phyloP scores from a whole-genome alignment of 176 grass and related monocot species.

The Triticum timopheevii region DNA sequence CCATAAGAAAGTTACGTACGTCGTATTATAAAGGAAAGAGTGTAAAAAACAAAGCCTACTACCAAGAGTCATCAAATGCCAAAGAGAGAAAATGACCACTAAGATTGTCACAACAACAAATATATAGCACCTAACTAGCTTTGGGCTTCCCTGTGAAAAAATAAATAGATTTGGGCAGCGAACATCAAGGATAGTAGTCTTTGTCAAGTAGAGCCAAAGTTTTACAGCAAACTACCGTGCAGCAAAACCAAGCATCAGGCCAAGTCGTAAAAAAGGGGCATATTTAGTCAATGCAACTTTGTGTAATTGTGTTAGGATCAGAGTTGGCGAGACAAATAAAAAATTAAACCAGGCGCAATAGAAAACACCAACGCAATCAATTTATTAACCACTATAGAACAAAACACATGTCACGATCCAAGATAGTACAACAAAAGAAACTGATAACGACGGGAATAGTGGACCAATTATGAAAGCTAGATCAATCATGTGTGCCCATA shows the following conservation, averaged over 20 bases:
- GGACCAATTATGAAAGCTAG: neutral
- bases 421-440: neutral
- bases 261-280: neutral
- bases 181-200: too few species aligned
- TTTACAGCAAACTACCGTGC: neutral
- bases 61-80: too few species aligned
- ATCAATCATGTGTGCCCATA: neutral
- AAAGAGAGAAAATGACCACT: too few species aligned
- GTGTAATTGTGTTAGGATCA: neutral
- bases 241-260: neutral
- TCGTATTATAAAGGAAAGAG: too few species aligned
- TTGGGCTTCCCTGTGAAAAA: too few species aligned
- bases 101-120: too few species aligned
- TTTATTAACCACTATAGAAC: neutral
- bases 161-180: too few species aligned
- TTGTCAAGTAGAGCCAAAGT: too few species aligned
- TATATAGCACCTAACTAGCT: too few species aligned
- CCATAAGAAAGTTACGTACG: too few species aligned
- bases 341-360: neutral
- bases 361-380: neutral
- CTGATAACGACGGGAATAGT: neutral
- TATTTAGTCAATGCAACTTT: neutral
- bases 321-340: neutral
- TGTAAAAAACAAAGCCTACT: too few species aligned
- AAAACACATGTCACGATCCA: neutral